Evolutionary conservation across 768 basidiomycete genomes (phyloP).

Genomic region (Lactarius tabidus): DNA sequence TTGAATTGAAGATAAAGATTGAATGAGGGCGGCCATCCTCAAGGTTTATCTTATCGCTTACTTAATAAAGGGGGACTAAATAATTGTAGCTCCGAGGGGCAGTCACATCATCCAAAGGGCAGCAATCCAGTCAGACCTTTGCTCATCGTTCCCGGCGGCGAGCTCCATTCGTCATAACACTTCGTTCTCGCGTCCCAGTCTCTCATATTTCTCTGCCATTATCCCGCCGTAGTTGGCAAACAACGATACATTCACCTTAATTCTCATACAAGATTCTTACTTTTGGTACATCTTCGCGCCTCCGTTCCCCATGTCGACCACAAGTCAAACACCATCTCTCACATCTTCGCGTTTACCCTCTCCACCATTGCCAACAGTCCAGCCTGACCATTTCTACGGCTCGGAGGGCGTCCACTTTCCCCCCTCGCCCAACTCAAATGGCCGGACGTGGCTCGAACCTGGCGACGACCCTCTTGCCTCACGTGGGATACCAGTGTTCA

Average conservation of each 20-base stretch:
- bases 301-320: constrained; percentile 17
- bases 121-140: background rate
- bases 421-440: constrained; percentile 61
- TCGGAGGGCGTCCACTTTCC: constrained; percentile 43
- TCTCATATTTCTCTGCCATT: background rate
- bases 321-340: constrained; percentile 33
- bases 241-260: background rate
- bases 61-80: constrained; percentile 9
- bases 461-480: constrained; percentile 74
- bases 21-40: no score
- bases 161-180: background rate
- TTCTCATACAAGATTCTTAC: background rate
- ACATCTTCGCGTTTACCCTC: constrained; percentile 49
- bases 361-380: constrained; percentile 42
- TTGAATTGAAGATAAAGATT: no score
- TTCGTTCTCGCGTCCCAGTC: background rate
- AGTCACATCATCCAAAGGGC: constrained; percentile 5
- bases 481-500: constrained; percentile 95
- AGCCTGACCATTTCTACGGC: constrained; percentile 84
- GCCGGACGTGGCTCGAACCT: constrained; percentile 68
- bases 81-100: constrained; percentile 25
- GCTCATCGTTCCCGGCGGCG: constrained; percentile 8
- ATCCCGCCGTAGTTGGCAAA: background rate
- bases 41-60: constrained; percentile 1
- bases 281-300: background rate